Evolutionary conservation across 352 stramenopile genomes (phyloP), one percentile per base, ranked within the genome.

Genomic region (Globisporangium spinosum): DNA sequence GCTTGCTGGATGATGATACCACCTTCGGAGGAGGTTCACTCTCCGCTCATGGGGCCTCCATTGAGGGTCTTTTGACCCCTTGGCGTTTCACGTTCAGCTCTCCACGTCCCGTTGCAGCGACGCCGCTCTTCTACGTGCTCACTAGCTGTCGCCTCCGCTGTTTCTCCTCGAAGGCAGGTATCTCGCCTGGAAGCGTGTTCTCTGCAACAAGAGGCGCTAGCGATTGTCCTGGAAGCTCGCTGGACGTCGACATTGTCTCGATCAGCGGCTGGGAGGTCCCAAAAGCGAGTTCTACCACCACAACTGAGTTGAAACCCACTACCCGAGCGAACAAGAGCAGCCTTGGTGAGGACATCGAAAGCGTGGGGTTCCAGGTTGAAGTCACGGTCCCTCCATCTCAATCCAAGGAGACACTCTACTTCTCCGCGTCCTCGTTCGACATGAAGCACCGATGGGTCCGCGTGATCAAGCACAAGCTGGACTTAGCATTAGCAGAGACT

Each of bases 401-500:
- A 29, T 55, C 58, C 2, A 63, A 71, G 5, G 51, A 62, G n/a
- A 62, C 38, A 7, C 55, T 68, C 0, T 82, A 62, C 45, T 89
- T 93, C 58, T 78, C 79, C 0, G 79, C 83, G 0, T 57, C 70
- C 1, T 78, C 71, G 0, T n/a, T 64, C 1, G 40, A 74, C 12
- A 64, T 55, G 0, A 91, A 90, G 58, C 58, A 75, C 20, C 67
- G 72, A 20, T 93, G 85, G 85, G 61, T 91, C 0, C 76, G 83
- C 29, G 73, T 75, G 0, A 69, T 91, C 17, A 77, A 88, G 27
- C 74, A 87, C 47, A 83, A 90, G 29, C 71, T 89, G 0, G 78
- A 89, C 22, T 90, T 90, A 61, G 72, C 76, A 2, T 65, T 86
- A 3, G 81, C 79, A 2, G 83, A 93, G 62, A 65, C 69, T 89